Conservation (phyloP, 768 basidiomycete species). For the Trametopsis cervina region DNA sequence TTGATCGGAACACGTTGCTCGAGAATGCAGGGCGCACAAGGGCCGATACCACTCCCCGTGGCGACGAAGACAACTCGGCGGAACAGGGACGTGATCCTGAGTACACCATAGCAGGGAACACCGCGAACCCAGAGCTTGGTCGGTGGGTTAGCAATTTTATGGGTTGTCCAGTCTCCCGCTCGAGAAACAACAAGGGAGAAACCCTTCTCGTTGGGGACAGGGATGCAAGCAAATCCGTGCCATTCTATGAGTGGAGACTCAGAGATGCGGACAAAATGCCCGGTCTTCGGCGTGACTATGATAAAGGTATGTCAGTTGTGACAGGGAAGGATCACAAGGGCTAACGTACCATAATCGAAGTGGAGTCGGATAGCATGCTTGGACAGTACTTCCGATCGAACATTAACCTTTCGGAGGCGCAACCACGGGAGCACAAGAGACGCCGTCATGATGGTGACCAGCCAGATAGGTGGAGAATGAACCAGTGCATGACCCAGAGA, state of each 20-base stretch:
- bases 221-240: conserved; percentile 52
- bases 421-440: conserved; percentile 57
- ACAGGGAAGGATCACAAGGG: background rate
- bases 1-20: conserved; percentile 44
- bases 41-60: conserved; percentile 53
- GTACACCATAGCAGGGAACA: conserved; percentile 46
- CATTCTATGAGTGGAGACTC: conserved; percentile 47
- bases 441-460: conserved; percentile 43
- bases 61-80: conserved; percentile 50
- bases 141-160: conserved; percentile 47
- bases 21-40: conserved; percentile 50
- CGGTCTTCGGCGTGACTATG: conserved; percentile 26
- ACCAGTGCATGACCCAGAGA: conserved; percentile 38
- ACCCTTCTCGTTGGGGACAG: conserved; percentile 29
- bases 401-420: conserved; percentile 48
- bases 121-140: conserved; percentile 52
- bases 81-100: conserved; percentile 49
- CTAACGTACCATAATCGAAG: conserved; percentile 46
- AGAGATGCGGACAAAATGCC: conserved; percentile 30
- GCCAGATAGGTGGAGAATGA: conserved; percentile 45
- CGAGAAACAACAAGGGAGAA: conserved; percentile 51
- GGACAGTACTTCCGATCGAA: conserved; percentile 45
- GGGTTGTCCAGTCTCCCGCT: conserved; percentile 55
- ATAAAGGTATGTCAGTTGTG: conserved; percentile 16
- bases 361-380: conserved; percentile 51